A percentile compares a stretch with the other conserved stretches of the same genome.
Conservation (phyloP, 2,329 filamentous ascomycete genomes). For the Neopestalotiopsis clavispora region DNA sequence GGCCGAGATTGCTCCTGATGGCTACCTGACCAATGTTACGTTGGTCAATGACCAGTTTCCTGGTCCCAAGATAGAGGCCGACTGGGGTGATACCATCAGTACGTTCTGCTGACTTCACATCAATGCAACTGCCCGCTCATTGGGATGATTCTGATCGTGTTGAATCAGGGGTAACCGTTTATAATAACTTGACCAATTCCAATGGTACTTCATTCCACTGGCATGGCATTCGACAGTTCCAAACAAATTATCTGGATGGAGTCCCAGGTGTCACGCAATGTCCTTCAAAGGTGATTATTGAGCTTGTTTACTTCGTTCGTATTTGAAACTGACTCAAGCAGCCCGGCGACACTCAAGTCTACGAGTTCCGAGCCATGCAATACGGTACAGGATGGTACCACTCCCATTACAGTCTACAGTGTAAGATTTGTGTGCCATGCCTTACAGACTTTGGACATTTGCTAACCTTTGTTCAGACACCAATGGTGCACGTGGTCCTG, state of each 20-base stretch:
- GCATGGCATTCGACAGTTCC: conserved; percentile 51
- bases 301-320: too few species aligned
- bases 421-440: neutral
- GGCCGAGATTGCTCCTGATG: too few species aligned
- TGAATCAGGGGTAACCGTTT: conserved; percentile 43
- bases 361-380: conserved; percentile 39
- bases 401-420: neutral
- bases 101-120: neutral
- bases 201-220: conserved; percentile 49
- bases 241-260: conserved; percentile 47
- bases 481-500: neutral
- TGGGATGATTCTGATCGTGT: too few species aligned
- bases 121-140: too few species aligned
- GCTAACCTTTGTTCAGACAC: neutral
- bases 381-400: conserved; percentile 40
- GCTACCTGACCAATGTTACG: neutral
- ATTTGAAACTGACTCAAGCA: too few species aligned
- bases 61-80: neutral
- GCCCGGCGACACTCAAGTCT: conserved; percentile 32
- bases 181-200: conserved; percentile 55
- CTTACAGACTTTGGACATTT: neutral
- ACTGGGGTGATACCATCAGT: neutral
- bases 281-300: conserved; percentile 36
- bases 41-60: neutral
- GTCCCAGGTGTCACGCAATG: conserved; percentile 49